Base-by-base conservation (phyloP, 352 stramenopile genomes). In the Phytophthora crassamura region DNA sequence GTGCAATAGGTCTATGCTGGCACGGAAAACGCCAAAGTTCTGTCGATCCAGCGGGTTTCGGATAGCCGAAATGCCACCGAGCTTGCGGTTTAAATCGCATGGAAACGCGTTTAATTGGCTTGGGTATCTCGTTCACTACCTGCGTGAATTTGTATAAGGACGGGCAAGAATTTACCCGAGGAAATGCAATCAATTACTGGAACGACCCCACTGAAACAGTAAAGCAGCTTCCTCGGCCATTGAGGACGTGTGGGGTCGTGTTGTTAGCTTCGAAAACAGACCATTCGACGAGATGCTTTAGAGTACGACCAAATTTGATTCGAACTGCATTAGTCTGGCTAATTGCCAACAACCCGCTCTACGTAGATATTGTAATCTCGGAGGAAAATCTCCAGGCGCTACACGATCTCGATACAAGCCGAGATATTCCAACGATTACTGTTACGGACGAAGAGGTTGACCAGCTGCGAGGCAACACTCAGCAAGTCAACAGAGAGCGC, bases 341-440 rank as follows among this genome's bases (percentile, higher is more conserved):
- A 25, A 46, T 46, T 30, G 6, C 14, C 40, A 46, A 46, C 40
- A 28, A 46, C 12, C 40, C 40, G 15, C 40, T 30, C 4, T 46
- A 46, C n/a, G n/a, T 11, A 46, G 5, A 46, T 12, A 18, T 46
- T 8, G 28, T 9, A 30, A 7, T 46, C n/a, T 46, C 40, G n/a
- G 40, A 46, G 28, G 15, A 22, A 28, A 46, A 46, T 46, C 14
- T 46, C 9, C 40, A 46, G 40, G 40, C 40, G 15, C n/a, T 46
- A 28, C n/a, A 46, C 22, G 40, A 46, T 11, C 11, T 46, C 40
- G 40, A 46, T 18, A 25, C 28, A 8, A 16, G 28, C 6, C 40
- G 28, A 14, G 40, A 46, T 9, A 46, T 46, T 15, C 40, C 40
- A 46, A 10, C n/a, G 22, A 46, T 28, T 18, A 14, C 40, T 30